Evolutionary conservation across 129 eudicot genomes (phyloP).

Genomic region (Chrysanthemum makinoi): DNA sequence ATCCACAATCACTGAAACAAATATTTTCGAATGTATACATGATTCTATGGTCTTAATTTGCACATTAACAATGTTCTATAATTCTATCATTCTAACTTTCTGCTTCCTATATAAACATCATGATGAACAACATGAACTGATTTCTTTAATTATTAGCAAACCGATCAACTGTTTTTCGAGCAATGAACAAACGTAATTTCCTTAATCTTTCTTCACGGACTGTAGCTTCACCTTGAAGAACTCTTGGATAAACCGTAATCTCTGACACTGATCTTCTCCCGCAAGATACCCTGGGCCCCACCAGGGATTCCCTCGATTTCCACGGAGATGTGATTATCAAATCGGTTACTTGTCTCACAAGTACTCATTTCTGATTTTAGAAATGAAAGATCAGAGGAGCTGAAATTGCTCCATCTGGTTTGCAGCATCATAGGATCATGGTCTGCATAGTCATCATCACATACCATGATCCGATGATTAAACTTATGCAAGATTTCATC

Average conservation of each 20-base stretch:
- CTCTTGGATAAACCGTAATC: constrained; percentile 59
- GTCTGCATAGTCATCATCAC: constrained; percentile 31
- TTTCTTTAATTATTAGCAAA: constrained; percentile 63
- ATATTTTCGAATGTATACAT: no score
- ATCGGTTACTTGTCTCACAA: constrained; percentile 40
- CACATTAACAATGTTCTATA: no score
- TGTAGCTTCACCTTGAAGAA: constrained; percentile 26
- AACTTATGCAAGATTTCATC: constrained; percentile 38
- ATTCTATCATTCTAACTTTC: no score
- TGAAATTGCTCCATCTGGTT: constrained; percentile 80
- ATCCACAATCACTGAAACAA: no score
- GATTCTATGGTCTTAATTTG: no score
- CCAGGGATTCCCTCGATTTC: constrained; percentile 8
- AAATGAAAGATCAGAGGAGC: constrained; percentile 65
- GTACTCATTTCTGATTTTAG: constrained; percentile 67
- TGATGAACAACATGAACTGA: background rate
- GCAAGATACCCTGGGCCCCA: constrained; percentile 11
- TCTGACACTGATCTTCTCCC: constrained; percentile 75
- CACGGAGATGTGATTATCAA: constrained; percentile 16
- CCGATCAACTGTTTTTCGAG: constrained; percentile 68
- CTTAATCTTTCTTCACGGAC: constrained; percentile 48
- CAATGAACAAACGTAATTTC: constrained; percentile 74
- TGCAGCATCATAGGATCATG: constrained; percentile 43
- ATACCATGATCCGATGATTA: constrained; percentile 64
- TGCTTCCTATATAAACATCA: no score